These are phyloP conservation scores for Fusarium nelsonii DNA, from an alignment of 2,329 filamentous ascomycete genomes.

Conservation along the genomic window DNA sequence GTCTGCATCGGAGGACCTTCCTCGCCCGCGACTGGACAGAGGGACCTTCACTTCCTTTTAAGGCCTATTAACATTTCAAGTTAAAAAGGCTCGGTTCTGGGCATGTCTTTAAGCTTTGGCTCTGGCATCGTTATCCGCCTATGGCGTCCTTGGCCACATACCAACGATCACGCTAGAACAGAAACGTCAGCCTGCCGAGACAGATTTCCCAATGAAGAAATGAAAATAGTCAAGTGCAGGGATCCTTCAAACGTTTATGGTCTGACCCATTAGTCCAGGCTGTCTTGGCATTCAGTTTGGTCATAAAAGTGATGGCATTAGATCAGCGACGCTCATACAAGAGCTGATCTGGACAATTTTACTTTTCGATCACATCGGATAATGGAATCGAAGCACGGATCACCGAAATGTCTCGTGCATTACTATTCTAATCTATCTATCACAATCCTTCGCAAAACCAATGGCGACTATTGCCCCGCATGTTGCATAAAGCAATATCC, in stretches of 20 bases:
- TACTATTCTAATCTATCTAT: neutral
- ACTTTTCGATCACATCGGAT: neutral
- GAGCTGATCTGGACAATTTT: neutral
- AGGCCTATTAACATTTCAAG: neutral
- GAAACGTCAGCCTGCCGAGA: neutral
- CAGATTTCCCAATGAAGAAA: neutral
- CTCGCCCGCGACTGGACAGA: neutral
- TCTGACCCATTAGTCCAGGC: neutral
- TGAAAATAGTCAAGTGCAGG: neutral
- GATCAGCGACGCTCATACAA: neutral
- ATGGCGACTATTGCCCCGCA: neutral
- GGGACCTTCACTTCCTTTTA: neutral
- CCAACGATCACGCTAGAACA: slow-evolving; percentile 12
- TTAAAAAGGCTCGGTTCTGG: neutral
- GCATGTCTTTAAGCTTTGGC: neutral
- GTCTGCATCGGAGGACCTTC: neutral
- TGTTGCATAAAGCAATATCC: neutral
- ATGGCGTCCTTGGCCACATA: slow-evolving; percentile 12
- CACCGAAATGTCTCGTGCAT: neutral
- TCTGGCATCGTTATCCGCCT: neutral
- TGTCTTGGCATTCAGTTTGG: slow-evolving; percentile 1
- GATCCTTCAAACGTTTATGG: neutral
- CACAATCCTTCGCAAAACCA: neutral
- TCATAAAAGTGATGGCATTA: neutral
- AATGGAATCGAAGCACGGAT: neutral